Percentiles rank a stretch among this genome's conserved stretches.
Conservation (phyloP, 192 early-diverging fungal genomes). For the Coemansia nantahalensis region DNA sequence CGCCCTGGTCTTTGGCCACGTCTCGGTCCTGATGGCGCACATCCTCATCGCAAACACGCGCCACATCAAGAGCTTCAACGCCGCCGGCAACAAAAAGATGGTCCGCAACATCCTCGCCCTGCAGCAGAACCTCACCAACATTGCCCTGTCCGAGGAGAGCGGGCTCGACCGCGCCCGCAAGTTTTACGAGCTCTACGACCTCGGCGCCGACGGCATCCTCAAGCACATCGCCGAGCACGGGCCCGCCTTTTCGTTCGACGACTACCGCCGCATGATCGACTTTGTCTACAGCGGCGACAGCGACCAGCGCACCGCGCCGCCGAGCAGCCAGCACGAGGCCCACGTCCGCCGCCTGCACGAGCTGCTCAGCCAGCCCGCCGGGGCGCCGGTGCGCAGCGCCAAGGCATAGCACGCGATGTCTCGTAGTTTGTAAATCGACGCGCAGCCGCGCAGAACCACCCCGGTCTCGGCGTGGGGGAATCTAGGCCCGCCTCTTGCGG, state of each 20-base stretch:
- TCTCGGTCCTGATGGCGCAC: slow-evolving; percentile 72
- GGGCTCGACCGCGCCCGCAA: slow-evolving; percentile 65
- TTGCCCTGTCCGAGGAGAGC: slow-evolving; percentile 62
- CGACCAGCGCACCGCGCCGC: slow-evolving; percentile 26
- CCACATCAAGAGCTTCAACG: slow-evolving; percentile 67
- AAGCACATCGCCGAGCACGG: slow-evolving; percentile 59
- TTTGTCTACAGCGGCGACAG: slow-evolving; percentile 59
- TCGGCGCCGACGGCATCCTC: slow-evolving; percentile 60
- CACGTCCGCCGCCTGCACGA: slow-evolving; percentile 36
- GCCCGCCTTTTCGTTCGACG: slow-evolving; percentile 70
- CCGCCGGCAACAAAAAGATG: slow-evolving; percentile 71
- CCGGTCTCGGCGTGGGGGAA: too few relatives aligned
- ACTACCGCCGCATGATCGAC: slow-evolving; percentile 73
- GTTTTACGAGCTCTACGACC: slow-evolving; percentile 74
- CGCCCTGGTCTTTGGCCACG: slow-evolving; percentile 78
- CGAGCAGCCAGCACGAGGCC: slow-evolving; percentile 27
- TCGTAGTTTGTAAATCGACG: too few relatives aligned
- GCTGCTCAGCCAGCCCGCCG: slow-evolving; percentile 23
- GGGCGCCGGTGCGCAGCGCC: neutral
- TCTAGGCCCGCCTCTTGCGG: slow-evolving; percentile 10
- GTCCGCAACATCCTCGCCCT: slow-evolving; percentile 79
- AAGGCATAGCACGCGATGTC: too few relatives aligned
- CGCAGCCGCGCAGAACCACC: too few relatives aligned
- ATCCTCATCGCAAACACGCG: slow-evolving; percentile 64
- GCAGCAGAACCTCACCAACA: slow-evolving; percentile 86